Base-by-base conservation (phyloP, 257 asterid species). In the Solanum verrucosum region DNA sequence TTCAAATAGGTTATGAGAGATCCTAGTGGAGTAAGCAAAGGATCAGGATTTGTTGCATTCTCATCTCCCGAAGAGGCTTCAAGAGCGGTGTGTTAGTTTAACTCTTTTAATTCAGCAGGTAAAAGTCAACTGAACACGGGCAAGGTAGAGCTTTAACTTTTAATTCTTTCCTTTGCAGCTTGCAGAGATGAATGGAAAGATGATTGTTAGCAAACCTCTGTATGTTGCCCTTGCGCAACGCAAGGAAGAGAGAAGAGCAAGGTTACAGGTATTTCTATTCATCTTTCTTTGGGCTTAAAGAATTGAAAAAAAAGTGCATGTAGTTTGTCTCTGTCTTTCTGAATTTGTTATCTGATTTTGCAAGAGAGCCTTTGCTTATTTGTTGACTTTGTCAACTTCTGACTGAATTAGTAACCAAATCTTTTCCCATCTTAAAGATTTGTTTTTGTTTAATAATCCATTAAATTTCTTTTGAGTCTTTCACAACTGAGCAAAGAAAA, bases 1-100 rank as follows among this genome's bases (percentile, higher is more conserved):
- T 89, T 78, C 87, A 2, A 87, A 81, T 81, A 96, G 99, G 99
- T 96, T 81, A 95, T 96, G 99, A 91, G 94, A 85, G 99, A 95
- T 86, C 97, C 96, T 65, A 95, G 91, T 87, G 98, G 99, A 67
- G 91, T 93, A 78, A 96, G 99, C 94, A 92, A 94, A 87, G 99
- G 99, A 33, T 96, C 98, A 25, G 99, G 98, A n/a, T 96, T 96
- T 95, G 99, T 96, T 89, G 98, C 98, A 40, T 96, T 95, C 89
- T 92, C 98, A 88, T 93, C 96, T 11, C 95, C 98, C 31, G 98
- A 95, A 84, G 98, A 95, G 90, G 96, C 98, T 85, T 92, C 99
- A 67, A 92, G 93, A 93, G 99, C 99, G 59, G 99, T 96, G 84
- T 92, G 97, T 89, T 81, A 38, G 1, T 37, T 49, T 31, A 29